Conservation (phyloP, 192 early-diverging fungal species). For the Endogone sp. region DNA sequence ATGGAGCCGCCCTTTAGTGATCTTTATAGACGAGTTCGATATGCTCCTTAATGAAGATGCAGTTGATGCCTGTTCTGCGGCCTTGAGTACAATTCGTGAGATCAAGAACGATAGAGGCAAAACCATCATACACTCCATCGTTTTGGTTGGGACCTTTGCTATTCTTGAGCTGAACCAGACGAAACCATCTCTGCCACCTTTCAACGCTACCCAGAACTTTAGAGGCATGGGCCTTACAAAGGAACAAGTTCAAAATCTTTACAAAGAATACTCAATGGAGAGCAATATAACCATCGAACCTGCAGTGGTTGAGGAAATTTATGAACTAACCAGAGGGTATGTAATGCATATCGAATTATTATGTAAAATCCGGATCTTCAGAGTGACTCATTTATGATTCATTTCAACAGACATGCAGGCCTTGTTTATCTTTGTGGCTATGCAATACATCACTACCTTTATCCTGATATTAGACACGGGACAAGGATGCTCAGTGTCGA, state of each 20-base stretch:
- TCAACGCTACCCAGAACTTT: slow-evolving; percentile 11
- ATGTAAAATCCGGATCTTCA: slow-evolving; percentile 1
- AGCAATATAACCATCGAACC: slow-evolving; percentile 6
- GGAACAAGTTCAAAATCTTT: slow-evolving; percentile 13
- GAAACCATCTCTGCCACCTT: slow-evolving; percentile 6
- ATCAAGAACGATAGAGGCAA: neutral
- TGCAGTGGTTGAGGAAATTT: slow-evolving; percentile 10
- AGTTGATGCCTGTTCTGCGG: neutral
- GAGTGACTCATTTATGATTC: neutral
- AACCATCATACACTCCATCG: neutral
- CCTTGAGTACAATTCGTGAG: slow-evolving; percentile 8
- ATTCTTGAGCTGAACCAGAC: slow-evolving; percentile 12
- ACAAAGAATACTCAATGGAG: slow-evolving; percentile 9
- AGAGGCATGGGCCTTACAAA: slow-evolving; percentile 5
- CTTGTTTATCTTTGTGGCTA: slow-evolving; percentile 18
- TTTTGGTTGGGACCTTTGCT: slow-evolving; percentile 10
- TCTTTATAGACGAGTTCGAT: slow-evolving; percentile 13
- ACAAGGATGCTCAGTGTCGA: neutral
- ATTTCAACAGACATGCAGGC: slow-evolving; percentile 19
- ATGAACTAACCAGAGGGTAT: slow-evolving; percentile 16
- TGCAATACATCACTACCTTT: slow-evolving; percentile 5
- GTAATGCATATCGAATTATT: slow-evolving; percentile 3
- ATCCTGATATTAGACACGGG: too few relatives aligned
- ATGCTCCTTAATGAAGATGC: slow-evolving; percentile 3
- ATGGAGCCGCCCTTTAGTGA: slow-evolving; percentile 1